Percentiles rank a stretch among this genome's conserved stretches.
phyloP scores from a whole-genome alignment of 2,329 filamentous ascomycete genomes.

The Tolypocladium guangdongense region DNA sequence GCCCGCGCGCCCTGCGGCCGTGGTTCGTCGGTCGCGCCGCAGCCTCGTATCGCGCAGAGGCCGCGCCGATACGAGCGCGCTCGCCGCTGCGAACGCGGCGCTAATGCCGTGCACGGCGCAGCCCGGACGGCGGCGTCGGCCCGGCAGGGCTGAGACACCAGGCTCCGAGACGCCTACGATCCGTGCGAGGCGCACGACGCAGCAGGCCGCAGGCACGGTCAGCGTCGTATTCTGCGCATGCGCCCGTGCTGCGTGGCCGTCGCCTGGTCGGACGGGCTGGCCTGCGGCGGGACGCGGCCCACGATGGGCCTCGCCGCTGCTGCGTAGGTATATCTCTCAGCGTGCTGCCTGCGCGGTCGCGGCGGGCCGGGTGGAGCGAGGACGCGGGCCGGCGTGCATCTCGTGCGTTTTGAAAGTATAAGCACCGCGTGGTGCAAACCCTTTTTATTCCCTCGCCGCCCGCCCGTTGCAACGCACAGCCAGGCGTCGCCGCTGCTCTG shows the following conservation, averaged over 20 bases:
- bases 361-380: neutral
- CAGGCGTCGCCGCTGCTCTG: neutral
- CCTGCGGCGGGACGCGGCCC: neutral
- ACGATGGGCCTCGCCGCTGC: too few species aligned
- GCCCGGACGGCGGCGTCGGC: neutral
- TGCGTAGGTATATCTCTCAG: too few species aligned
- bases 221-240: neutral
- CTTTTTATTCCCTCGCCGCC: neutral
- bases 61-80: neutral
- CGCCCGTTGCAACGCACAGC: too few species aligned
- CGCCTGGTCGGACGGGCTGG: too few species aligned
- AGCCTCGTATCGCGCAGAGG: neutral
- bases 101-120: too few species aligned
- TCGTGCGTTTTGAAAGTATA: neutral
- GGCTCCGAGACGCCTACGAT: neutral
- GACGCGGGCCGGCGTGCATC: neutral
- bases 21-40: neutral
- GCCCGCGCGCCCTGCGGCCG: neutral
- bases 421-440: too few species aligned
- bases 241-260: too few species aligned
- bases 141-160: neutral
- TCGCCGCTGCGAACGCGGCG: neutral
- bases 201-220: neutral
- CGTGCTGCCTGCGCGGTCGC: neutral
- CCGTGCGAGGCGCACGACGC: neutral